Evolutionary conservation across 805 yeast species (phyloP).

Genomic region (Metschnikowia chrysomelidarum): DNA sequence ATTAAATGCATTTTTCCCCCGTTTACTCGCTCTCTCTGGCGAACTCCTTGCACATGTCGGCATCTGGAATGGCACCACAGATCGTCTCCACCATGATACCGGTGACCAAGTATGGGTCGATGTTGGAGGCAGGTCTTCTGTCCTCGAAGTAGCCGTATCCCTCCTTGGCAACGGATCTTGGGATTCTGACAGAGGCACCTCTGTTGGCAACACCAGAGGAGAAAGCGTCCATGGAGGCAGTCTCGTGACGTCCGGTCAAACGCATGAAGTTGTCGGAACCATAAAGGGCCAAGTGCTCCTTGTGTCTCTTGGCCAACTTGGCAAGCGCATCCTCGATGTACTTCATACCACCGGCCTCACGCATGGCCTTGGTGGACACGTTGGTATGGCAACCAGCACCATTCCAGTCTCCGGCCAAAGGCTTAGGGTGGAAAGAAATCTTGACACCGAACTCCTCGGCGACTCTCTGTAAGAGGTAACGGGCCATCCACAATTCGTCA

Average conservation of each 20-base stretch:
- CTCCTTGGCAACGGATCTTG: slow-evolving; percentile 97
- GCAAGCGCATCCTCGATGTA: slow-evolving; percentile 88
- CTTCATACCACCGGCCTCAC: slow-evolving; percentile 95
- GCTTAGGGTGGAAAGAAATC: slow-evolving; percentile 99
- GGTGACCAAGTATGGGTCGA: slow-evolving; percentile 97
- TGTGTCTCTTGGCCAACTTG: slow-evolving; percentile 93
- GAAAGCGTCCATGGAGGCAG: slow-evolving; percentile 89
- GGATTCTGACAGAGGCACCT: slow-evolving; percentile 98
- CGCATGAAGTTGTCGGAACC: slow-evolving; percentile 95
- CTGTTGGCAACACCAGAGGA: slow-evolving; percentile 99
- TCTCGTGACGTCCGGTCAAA: slow-evolving; percentile 98
- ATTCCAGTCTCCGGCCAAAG: slow-evolving; percentile 98
- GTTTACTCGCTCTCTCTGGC: slow-evolving; percentile 58
- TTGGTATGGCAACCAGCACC: slow-evolving; percentile 99
- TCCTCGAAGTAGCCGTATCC: slow-evolving; percentile 99
- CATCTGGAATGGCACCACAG: slow-evolving; percentile 91
- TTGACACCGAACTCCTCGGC: slow-evolving; percentile 99
- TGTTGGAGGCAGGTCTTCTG: slow-evolving; percentile 99
- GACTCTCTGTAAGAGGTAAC: slow-evolving; percentile 88
- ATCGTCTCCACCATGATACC: slow-evolving; percentile 98
- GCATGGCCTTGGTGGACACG: slow-evolving; percentile 90
- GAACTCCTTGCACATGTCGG: slow-evolving; percentile 89
- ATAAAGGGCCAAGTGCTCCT: slow-evolving; percentile 91
- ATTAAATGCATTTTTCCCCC: not conserved
- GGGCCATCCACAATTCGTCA: slow-evolving; percentile 94